These are phyloP conservation scores for Neofusicoccum kwambonambiense DNA, from an alignment of 2,329 filamentous ascomycete species.

Conservation along the genomic window DNA sequence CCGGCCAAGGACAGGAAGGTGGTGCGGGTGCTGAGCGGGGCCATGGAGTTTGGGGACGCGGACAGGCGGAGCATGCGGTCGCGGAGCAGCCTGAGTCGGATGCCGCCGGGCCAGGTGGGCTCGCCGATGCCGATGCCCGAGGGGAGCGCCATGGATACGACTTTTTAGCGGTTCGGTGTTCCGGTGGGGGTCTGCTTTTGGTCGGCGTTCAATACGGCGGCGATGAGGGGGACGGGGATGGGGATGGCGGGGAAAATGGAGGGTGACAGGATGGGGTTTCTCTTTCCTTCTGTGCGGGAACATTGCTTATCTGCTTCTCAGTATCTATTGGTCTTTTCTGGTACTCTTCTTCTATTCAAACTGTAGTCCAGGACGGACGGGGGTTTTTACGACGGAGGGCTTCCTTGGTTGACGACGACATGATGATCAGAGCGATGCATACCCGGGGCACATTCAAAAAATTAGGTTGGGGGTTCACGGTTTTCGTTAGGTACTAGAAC, in stretches of 20 bases:
- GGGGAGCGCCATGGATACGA: background rate
- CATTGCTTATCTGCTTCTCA: background rate
- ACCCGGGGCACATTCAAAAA: too few species aligned
- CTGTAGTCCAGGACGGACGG: too few species aligned
- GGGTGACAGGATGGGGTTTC: too few species aligned
- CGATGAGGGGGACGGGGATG: background rate
- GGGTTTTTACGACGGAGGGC: too few species aligned
- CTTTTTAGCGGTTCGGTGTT: slow-evolving; percentile 15
- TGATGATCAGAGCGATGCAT: too few species aligned
- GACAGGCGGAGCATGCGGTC: background rate
- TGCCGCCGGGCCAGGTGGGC: background rate
- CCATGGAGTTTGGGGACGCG: slow-evolving; percentile 45
- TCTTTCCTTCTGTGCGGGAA: too few species aligned
- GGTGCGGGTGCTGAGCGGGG: slow-evolving; percentile 50
- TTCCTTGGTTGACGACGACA: too few species aligned
- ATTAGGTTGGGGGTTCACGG: too few species aligned
- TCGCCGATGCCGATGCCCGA: background rate
- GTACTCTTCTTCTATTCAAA: background rate
- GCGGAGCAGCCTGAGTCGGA: background rate
- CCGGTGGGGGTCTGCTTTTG: slow-evolving; percentile 8
- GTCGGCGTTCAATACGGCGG: background rate
- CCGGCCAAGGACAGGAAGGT: slow-evolving; percentile 47
- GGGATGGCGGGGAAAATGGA: background rate
- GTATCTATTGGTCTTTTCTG: background rate
- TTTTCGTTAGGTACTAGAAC: too few species aligned